phyloP scores from a whole-genome alignment of 176 grass and related monocot species.

The Canna indica region DNA sequence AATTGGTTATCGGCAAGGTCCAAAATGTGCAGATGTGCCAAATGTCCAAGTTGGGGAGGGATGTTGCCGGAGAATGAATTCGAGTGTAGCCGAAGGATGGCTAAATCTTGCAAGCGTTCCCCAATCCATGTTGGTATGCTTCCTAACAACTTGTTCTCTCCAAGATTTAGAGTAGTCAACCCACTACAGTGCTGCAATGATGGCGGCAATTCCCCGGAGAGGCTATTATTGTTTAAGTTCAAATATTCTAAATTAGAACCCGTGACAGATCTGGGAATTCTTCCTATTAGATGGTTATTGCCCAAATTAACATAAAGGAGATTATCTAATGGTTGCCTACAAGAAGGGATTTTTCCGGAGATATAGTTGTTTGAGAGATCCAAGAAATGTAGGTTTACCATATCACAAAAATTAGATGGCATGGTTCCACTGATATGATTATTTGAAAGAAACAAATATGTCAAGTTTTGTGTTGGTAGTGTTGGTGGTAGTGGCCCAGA shows the following conservation, averaged over 20 bases:
- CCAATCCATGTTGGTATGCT: slow-evolving; percentile 27
- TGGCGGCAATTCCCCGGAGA: too few species aligned
- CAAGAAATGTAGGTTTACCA: neutral
- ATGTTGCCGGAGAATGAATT: slow-evolving; percentile 1
- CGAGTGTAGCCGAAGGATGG: too few species aligned
- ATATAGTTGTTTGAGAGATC: neutral
- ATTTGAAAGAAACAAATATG: too few species aligned
- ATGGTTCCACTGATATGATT: too few species aligned
- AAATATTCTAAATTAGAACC: neutral
- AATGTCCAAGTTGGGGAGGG: neutral
- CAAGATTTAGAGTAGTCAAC: too few species aligned
- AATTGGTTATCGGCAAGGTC: slow-evolving; percentile 18
- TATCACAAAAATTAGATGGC: neutral
- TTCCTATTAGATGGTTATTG: neutral
- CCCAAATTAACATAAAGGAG: neutral
- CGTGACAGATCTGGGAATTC: neutral
- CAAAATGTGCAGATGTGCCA: slow-evolving; percentile 12
- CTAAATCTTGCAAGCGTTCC: neutral
- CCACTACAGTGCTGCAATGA: too few species aligned
- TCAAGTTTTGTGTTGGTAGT: too few species aligned
- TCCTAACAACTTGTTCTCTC: slow-evolving; percentile 17
- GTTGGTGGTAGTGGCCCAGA: slow-evolving; percentile 13
- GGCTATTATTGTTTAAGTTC: too few species aligned
- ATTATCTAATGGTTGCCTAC: too few species aligned
- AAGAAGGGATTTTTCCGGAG: too few species aligned